Conservation (phyloP, 192 early-diverging fungal genomes). For the Piromyces sp. region DNA sequence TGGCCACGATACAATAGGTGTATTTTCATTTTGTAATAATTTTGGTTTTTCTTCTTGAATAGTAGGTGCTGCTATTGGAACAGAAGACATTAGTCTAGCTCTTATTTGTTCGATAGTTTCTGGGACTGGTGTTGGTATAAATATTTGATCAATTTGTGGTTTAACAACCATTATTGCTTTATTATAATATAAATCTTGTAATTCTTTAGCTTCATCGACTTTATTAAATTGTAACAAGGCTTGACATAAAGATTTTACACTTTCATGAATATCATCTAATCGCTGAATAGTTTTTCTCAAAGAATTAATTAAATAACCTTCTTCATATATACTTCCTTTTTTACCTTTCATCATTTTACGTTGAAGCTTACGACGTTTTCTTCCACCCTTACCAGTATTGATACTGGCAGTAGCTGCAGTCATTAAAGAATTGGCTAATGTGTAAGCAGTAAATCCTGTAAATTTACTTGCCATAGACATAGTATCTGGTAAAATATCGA, state of each 20-base stretch:
- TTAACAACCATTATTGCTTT: background rate
- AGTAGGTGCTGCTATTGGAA: background rate
- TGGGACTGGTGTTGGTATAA: background rate
- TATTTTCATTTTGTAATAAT: background rate
- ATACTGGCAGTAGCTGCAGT: conserved; percentile 9
- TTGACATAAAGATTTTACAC: background rate
- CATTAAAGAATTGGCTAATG: conserved; percentile 26
- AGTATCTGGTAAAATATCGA: conserved; percentile 91
- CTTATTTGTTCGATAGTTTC: background rate
- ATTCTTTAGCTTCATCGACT: background rate
- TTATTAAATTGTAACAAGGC: background rate
- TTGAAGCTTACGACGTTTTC: conserved; percentile 45
- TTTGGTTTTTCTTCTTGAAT: background rate
- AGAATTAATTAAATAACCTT: conserved; percentile 69
- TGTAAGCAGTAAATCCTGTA: conserved; percentile 55
- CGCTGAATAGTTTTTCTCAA: conserved; percentile 37
- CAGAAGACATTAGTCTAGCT: background rate
- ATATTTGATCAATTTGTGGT: background rate
- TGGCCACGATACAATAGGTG: background rate
- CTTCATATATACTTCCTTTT: conserved; percentile 75
- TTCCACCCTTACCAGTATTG: conserved; percentile 21
- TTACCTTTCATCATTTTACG: conserved; percentile 70
- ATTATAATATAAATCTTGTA: background rate
- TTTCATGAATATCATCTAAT: conserved; percentile 19
- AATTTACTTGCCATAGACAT: conserved; percentile 79